Percentiles rank a stretch among this genome's conserved stretches.
Conservation (phyloP, 1,284 basidiomycete genomes). For the Fomitopsis betulina region DNA sequence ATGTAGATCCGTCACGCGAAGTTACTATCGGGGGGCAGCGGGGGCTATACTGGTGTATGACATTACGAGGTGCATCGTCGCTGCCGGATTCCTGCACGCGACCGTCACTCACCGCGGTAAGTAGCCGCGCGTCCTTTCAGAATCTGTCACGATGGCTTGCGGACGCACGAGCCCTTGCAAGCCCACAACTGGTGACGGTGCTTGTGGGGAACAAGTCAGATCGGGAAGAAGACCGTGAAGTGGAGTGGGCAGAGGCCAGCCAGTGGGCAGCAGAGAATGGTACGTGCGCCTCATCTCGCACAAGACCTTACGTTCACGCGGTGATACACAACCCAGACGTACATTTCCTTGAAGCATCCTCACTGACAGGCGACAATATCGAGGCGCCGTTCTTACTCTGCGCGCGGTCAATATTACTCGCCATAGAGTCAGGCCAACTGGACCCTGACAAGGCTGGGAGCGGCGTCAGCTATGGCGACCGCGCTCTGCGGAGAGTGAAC, state of each 20-base stretch:
- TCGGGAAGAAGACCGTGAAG: conserved; percentile 89
- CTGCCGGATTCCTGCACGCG: not conserved
- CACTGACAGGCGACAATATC: conserved; percentile 89
- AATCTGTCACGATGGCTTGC: conserved; percentile 86
- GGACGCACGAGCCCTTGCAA: conserved; percentile 86
- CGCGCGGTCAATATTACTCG: conserved; percentile 86
- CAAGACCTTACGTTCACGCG: not conserved
- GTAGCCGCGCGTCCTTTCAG: conserved; percentile 74
- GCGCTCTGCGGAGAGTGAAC: conserved; percentile 82
- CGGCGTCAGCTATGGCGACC: conserved; percentile 95
- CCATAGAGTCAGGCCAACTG: conserved; percentile 87
- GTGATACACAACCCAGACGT: conserved; percentile 53
- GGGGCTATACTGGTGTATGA: conserved; percentile 96
- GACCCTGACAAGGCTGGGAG: conserved; percentile 93
- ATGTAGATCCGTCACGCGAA: conserved; percentile 87
- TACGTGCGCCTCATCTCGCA: conserved; percentile 24
- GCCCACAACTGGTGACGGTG: conserved; percentile 85
- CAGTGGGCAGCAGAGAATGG: conserved; percentile 94
- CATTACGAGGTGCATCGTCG: conserved; percentile 78
- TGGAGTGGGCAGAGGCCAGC: conserved; percentile 92
- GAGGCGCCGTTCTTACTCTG: conserved; percentile 91
- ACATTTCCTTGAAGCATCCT: conserved; percentile 92
- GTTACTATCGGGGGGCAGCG: conserved; percentile 94
- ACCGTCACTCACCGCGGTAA: conserved; percentile 11
- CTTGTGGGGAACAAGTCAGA: conserved; percentile 97